These are phyloP conservation scores for Phytophthora megakarya DNA, from an alignment of 352 stramenopile genomes.

Conservation along the genomic window DNA sequence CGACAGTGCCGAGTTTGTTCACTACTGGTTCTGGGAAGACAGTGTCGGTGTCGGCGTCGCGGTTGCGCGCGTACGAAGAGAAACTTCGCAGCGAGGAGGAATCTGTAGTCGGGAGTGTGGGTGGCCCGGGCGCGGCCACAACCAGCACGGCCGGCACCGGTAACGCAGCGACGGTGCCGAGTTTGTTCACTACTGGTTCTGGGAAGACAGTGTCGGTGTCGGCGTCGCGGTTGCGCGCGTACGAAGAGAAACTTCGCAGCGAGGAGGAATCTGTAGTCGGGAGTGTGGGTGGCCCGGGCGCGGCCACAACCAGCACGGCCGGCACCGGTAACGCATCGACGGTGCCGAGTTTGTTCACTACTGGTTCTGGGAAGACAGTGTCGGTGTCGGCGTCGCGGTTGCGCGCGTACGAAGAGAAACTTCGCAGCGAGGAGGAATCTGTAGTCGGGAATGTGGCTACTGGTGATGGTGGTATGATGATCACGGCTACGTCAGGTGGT, in stretches of 20 bases:
- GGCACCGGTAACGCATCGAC: background rate
- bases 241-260: conserved; percentile 23
- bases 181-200: conserved; percentile 40
- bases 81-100: conserved; percentile 23
- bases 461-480: background rate
- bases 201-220: conserved; percentile 38
- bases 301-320: background rate
- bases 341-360: conserved; percentile 38
- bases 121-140: background rate
- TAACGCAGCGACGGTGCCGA: conserved; percentile 14
- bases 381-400: conserved; percentile 34
- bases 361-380: conserved; percentile 38
- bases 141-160: background rate
- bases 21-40: conserved; percentile 37
- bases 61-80: conserved; percentile 34
- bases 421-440: conserved; percentile 16
- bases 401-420: conserved; percentile 30
- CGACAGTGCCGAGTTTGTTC: conserved; percentile 33
- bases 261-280: conserved; percentile 10
- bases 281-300: too few species aligned
- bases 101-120: background rate
- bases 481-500: background rate
- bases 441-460: background rate
- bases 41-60: conserved; percentile 38
- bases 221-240: conserved; percentile 30